phyloP scores from a whole-genome alignment of 2,329 filamentous ascomycete genomes.

The Aspergillus melleus region DNA sequence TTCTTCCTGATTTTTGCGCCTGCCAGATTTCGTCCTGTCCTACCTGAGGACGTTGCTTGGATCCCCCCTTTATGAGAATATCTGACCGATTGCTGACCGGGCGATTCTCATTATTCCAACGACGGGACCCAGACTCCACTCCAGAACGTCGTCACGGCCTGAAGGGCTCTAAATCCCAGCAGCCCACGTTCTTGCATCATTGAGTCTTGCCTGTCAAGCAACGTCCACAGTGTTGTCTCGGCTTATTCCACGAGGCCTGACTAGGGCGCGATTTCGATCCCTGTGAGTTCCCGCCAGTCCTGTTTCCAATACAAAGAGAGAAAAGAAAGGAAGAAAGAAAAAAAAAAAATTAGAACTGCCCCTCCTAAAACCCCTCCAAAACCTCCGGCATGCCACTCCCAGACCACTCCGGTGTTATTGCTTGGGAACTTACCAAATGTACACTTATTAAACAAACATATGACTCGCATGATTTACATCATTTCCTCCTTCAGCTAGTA shows the following conservation, averaged over 20 bases:
- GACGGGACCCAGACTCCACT: conserved; percentile 29
- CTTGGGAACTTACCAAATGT: background rate
- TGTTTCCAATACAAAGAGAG: background rate
- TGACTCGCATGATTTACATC: background rate
- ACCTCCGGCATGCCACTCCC: background rate
- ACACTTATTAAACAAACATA: background rate
- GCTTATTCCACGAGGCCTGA: conserved; percentile 25
- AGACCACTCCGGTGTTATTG: background rate
- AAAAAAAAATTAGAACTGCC: background rate
- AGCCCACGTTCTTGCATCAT: conserved; percentile 8
- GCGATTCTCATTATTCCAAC: conserved; percentile 22
- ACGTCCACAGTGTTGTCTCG: conserved; percentile 32
- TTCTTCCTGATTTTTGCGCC: background rate
- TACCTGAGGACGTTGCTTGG: background rate
- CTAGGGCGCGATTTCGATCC: conserved; percentile 26
- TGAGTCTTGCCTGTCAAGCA: conserved; percentile 6
- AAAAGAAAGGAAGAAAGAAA: background rate
- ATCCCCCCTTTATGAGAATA: background rate
- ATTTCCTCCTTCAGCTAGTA: background rate
- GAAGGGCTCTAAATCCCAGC: conserved; percentile 2
- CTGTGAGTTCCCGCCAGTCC: conserved; percentile 28
- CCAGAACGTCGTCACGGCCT: conserved; percentile 6
- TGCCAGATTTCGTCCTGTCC: background rate
- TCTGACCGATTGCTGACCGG: conserved; percentile 9
- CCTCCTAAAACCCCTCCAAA: background rate